These are phyloP conservation scores for Eucalyptus sp. DNA, from an alignment of 345 rosid species.

Conservation along the genomic window DNA sequence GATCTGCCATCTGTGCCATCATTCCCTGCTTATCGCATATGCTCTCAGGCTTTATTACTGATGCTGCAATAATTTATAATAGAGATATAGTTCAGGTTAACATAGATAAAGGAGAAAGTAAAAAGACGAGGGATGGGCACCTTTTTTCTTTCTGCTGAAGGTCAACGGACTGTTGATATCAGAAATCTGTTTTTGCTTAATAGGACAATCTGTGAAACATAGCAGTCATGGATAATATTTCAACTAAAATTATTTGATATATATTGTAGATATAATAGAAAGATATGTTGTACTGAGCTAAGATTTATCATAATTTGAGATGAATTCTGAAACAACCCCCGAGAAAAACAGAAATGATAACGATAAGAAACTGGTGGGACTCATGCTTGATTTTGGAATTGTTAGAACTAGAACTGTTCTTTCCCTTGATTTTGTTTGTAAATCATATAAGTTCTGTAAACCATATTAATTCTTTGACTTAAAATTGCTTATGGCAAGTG, in stretches of 20 bases:
- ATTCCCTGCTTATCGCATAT: neutral
- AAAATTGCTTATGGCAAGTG: neutral
- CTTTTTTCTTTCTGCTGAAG: neutral
- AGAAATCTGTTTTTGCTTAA: neutral
- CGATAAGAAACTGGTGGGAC: neutral
- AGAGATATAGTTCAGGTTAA: neutral
- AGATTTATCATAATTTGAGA: neutral
- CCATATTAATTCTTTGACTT: neutral
- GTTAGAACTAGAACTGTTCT: neutral
- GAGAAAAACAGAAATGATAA: neutral
- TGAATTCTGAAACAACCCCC: neutral
- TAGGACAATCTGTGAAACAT: neutral
- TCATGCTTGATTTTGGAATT: neutral
- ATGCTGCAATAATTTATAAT: neutral
- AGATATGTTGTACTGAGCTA: neutral
- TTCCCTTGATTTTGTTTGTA: neutral
- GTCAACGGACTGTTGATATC: neutral
- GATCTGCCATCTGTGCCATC: neutral
- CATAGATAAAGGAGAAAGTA: neutral
- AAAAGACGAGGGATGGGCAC: neutral
- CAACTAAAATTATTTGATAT: neutral
- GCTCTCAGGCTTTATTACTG: neutral
- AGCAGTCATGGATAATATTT: neutral
- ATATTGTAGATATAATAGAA: neutral
- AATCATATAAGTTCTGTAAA: neutral